phyloP scores from a whole-genome alignment of 2,329 filamentous ascomycete genomes.

The Botrytis hyacinthi region DNA sequence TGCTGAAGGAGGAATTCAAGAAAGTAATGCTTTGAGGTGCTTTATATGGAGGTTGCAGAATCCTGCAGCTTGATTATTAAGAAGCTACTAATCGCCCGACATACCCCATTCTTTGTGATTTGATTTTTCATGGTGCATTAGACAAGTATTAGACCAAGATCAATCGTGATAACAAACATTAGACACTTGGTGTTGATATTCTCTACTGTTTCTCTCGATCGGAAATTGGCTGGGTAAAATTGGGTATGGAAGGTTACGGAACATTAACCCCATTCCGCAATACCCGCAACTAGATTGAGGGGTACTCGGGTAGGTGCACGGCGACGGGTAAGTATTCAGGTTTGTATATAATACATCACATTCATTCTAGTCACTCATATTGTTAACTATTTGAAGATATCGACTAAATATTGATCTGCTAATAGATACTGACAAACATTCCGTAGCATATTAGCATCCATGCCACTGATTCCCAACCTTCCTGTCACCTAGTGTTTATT shows the following conservation, averaged over 20 bases:
- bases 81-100: not conserved
- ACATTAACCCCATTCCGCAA: not conserved
- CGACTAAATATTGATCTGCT: not conserved
- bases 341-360: not conserved
- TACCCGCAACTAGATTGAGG: not conserved
- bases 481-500: no score
- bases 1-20: not conserved
- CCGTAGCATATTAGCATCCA: not conserved
- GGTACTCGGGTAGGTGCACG: not conserved
- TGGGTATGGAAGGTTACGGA: not conserved
- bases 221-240: not conserved
- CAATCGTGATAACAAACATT: not conserved
- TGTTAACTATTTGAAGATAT: not conserved
- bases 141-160: no score
- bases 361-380: not conserved
- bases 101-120: not conserved
- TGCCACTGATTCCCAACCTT: not conserved
- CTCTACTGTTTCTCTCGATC: not conserved
- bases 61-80: slow-evolving; percentile 8
- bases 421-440: not conserved
- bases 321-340: not conserved
- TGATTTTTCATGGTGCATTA: not conserved
- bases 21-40: not conserved
- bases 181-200: not conserved
- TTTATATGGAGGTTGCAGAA: not conserved